Base-by-base conservation (phyloP, 2,329 filamentous ascomycete species). In the Botrytis medusae region DNA sequence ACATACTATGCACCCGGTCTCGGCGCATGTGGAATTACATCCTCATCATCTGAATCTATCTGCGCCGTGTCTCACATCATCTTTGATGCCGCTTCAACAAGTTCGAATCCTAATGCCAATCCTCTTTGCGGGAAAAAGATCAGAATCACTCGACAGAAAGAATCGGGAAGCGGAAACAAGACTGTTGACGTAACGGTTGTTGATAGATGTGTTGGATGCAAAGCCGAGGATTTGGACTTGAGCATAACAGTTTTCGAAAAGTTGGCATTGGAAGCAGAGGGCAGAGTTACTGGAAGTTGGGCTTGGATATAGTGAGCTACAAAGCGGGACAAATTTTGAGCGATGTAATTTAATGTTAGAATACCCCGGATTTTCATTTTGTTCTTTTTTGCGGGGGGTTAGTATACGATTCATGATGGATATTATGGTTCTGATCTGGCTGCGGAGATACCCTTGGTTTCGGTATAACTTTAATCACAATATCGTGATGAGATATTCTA, bases 1-100 rank as follows among this genome's bases (percentile, higher is more conserved):
- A 93, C 91, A 0, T 95, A 90, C 83, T 95, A 92, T 81, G 83
- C 84, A 29, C 88, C 91, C 0, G 84, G 82, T 16, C 84, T 93
- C 6, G 92, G 93, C 20, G 90, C 92, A 0, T 95, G 93, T 79
- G 93, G 92, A 8, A 81, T 86, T 46, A 85, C 82, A 1, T 89
- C 87, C 71, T 81, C 79, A 1, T 83, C 85, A 12, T 82, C 80
- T 12, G 90, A 94, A 73, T 79, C 86, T 73, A 87, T 95, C 59
- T 90, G 88, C 51, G 88, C 93, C 0, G 85, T 95, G 0, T 91
- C 90, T 2, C 87, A 91, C 77, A 79, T 86, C n/a, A 79, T 92
- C 7, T 95, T 89, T 79, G 92, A 94, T 80, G 85, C 88, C 0
- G 84, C 84, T 1, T 82, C 83, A 65, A 83, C 81, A 6, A 85